Evolutionary conservation across 805 yeast genomes (phyloP), one percentile per base, ranked within the genome.

Genomic region (Blastobotrys peoriensis): DNA sequence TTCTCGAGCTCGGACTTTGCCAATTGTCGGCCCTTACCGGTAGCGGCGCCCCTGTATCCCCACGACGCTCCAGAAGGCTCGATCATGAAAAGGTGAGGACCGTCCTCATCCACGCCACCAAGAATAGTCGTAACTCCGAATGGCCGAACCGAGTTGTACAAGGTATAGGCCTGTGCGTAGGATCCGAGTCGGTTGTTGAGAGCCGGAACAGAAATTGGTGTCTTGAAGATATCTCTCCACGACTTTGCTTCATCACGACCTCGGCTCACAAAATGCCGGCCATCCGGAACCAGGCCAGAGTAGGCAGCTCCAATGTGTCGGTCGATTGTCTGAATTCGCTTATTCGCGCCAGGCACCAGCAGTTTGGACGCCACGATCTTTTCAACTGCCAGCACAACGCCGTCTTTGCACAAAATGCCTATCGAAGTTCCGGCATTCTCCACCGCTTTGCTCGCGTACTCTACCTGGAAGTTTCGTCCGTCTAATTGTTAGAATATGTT

Each of bases 21-120:
- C n/a, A 86, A 78, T 66, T 93, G 99, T 66, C 98, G 80, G 39
- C 99, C 99, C 65, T 91, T 93, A 52, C 99, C 99, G 3, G 97
- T 79, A 15, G 99, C 98, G 33, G 96, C 95, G 49, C 96, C 98
- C 44, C 77, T 74, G 68, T 93, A 93, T 41, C 99, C 99, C 98
- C 98, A 94, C 61, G 82, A 87, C 1, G 87, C 73, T 50, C 99
- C 99, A 63, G 94, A 85, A 56, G 99, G 98, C 64, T 93, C 99
- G 47, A 93, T 74, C 97, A 91, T 93, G 68, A 83, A 91, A 57
- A 93, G 75, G 64, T 91, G 97, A 17, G 94, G 78, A 9, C 97
- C 98, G 49, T 84, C 78, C 36, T 78, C 82, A 62, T 91, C 98
- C 40, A 86, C 78, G 53, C 98, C 98, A 42, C 97, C 98, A 38